A percentile compares a stretch with the other conserved stretches of the same genome.
phyloP scores from a whole-genome alignment of 2,329 filamentous ascomycete species.

The Aspergillus sp. region DNA sequence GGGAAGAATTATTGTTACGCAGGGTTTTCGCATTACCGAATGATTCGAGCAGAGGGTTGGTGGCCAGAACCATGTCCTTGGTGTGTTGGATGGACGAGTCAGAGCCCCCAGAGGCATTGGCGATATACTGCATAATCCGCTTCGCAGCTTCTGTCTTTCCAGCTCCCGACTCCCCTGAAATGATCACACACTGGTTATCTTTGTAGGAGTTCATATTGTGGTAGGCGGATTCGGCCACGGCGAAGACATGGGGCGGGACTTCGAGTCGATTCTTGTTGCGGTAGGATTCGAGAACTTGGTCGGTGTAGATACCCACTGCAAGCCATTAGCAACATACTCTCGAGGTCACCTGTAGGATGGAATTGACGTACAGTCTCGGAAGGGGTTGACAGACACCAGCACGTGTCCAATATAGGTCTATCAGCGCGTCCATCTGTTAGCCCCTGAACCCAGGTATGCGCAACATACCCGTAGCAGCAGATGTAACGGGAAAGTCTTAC shows the following conservation, averaged over 20 bases:
- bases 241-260: conserved; percentile 89
- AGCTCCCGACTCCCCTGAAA: conserved; percentile 94
- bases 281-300: conserved; percentile 86
- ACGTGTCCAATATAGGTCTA: conserved; percentile 98
- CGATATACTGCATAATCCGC: conserved; percentile 99
- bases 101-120: conserved; percentile 80
- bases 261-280: conserved; percentile 95
- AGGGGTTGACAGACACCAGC: conserved; percentile 96
- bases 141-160: conserved; percentile 98
- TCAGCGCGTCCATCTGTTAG: conserved; percentile 7
- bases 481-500: conserved; percentile 37
- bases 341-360: background rate
- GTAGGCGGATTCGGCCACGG: conserved; percentile 90
- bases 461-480: conserved; percentile 4
- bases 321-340: background rate
- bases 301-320: conserved; percentile 88
- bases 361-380: conserved; percentile 60
- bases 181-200: conserved; percentile 98
- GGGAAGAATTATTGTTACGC: conserved; percentile 96
- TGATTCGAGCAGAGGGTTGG: conserved; percentile 91
- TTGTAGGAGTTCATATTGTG: conserved; percentile 99
- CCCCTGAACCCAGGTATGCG: conserved; percentile 9
- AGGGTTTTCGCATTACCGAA: conserved; percentile 98
- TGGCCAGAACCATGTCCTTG: conserved; percentile 98
- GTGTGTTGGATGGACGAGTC: conserved; percentile 88